Evolutionary conservation across 1,284 basidiomycete genomes (phyloP).

Genomic region (Ganoderma sp.): DNA sequence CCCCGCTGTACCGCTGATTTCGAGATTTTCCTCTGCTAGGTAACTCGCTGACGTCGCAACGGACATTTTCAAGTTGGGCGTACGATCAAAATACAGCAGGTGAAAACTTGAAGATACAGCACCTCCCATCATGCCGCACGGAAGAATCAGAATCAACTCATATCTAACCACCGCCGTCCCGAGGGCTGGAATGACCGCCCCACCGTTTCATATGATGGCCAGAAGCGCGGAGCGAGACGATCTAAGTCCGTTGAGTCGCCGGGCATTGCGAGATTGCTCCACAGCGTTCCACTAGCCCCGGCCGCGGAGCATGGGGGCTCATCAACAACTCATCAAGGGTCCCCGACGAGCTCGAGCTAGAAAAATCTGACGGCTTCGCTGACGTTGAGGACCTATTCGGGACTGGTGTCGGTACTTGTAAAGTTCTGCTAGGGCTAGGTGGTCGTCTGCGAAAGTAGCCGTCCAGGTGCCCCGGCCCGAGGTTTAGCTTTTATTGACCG

Average conservation of each 20-base stretch:
- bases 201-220: not conserved
- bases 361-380: not conserved
- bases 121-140: not conserved
- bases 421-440: not conserved
- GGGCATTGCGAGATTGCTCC: slow-evolving; percentile 4
- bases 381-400: not conserved
- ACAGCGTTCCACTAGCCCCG: slow-evolving; percentile 2
- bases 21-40: not conserved
- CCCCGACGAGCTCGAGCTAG: not conserved
- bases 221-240: slow-evolving; percentile 3
- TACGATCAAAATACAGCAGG: not conserved
- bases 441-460: not conserved
- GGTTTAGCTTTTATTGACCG: no score
- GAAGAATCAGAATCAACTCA: not conserved
- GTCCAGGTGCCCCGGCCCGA: not conserved
- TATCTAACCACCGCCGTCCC: not conserved
- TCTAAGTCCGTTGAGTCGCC: slow-evolving; percentile 2
- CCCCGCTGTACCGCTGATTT: not conserved
- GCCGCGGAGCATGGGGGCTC: not conserved
- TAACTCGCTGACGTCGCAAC: not conserved
- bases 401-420: not conserved
- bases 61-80: not conserved
- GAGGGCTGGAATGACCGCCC: not conserved
- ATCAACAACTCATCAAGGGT: not conserved
- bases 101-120: not conserved